Evolutionary conservation across 257 asterid genomes (phyloP).

Genomic region (Solanum bukasovii): DNA sequence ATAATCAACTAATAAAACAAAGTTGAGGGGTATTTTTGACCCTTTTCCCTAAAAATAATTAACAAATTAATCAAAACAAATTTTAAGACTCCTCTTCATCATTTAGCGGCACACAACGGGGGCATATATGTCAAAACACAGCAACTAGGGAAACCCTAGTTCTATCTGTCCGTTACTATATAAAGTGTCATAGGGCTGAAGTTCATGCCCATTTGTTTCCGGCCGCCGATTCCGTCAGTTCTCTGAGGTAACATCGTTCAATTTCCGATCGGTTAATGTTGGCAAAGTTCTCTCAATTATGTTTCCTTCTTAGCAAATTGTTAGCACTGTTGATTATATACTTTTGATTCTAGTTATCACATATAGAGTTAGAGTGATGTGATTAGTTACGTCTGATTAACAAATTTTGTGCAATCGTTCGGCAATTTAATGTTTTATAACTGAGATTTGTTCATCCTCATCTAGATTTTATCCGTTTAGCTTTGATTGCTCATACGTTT

Average conservation of each 20-base stretch:
- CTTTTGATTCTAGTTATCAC: not conserved
- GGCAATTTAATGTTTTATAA: not conserved
- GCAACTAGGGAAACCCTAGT: not conserved
- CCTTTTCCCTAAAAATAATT: not conserved
- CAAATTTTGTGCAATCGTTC: not conserved
- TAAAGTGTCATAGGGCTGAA: not conserved
- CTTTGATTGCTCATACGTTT: not conserved
- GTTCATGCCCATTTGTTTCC: not conserved
- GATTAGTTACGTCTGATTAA: not conserved
- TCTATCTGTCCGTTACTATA: not conserved
- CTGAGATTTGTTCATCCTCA: not conserved
- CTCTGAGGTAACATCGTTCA: constrained; percentile 12
- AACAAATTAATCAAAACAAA: not conserved
- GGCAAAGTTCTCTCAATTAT: not conserved
- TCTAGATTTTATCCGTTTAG: not conserved
- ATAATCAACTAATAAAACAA: too few species aligned
- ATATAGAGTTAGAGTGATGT: not conserved
- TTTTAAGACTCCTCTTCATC: not conserved
- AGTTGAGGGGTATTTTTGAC: too few species aligned
- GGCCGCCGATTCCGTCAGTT: not conserved
- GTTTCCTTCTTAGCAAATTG: not conserved
- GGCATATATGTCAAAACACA: not conserved
- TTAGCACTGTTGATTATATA: not conserved
- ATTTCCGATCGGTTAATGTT: not conserved
- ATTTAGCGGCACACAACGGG: not conserved